Evolutionary conservation across 148 eudicot genomes (phyloP), one percentile per base, ranked within the genome.

Genomic region (Mesembryanthemum crystallinum): DNA sequence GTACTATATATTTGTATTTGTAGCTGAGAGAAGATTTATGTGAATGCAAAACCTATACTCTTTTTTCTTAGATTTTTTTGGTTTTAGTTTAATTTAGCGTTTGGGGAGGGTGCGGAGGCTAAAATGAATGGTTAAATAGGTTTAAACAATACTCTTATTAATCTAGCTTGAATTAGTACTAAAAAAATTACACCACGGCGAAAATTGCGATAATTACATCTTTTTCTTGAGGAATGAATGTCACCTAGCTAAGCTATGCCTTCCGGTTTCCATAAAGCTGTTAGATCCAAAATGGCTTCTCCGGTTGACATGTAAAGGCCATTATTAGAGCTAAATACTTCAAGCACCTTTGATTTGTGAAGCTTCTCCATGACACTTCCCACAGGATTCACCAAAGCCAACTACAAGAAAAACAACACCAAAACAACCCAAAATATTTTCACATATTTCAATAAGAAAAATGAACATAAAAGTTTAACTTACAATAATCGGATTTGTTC

Each of bases 301-400:
- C 83, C 89, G 51, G 88, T 88, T 20, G 96, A 86, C 57, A 92
- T 78, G 80, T 94, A 90, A 25, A 94, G 76, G 45, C 96, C 98
- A 51, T 76, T 71, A 29, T 82, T 82, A 61, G 78, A 27, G 47
- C 86, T 85, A 33, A 92, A 83, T 3, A 83, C 67, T 28, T 92
- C 93, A 70, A 94, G 84, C 29, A 76, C 79, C 8, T 87, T 85
- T 6, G 98, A 90, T 18, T 85, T 75, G 66, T 90, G 90, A 42
- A 94, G 87, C 82, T 94, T 94, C 73, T 92, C 97, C 87, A 86
- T 90, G 62, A 94, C 97, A 83, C 80, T 89, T 9, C 90, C 97
- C 10, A 81, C 91, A 0, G 97, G 98, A 71, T 94, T 92, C 64
- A 79, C 92, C 83, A 94, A 72, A 61, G 86, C 92, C 49, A 94